Percentiles rank a stretch among this genome's conserved stretches.
Evolutionary conservation across 345 rosid genomes (phyloP).

Genomic region (Brassica cretica): DNA sequence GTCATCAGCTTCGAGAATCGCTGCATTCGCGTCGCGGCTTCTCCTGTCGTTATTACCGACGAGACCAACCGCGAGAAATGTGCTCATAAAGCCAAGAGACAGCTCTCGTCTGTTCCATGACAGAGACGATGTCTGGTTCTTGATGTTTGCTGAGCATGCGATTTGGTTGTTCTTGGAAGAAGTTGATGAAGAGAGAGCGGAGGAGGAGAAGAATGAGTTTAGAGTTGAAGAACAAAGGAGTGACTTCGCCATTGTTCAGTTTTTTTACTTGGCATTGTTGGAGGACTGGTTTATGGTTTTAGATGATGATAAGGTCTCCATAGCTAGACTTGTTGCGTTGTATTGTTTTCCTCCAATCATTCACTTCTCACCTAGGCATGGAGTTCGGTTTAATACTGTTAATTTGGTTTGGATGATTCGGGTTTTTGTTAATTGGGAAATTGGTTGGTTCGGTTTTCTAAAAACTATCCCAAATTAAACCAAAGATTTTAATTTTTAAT

Average conservation of each 20-base stretch:
- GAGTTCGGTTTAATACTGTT: background rate
- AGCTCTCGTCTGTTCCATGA: slow-evolving; percentile 53
- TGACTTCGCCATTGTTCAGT: slow-evolving; percentile 31
- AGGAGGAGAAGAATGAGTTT: slow-evolving; percentile 23
- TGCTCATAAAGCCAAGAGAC: slow-evolving; percentile 51
- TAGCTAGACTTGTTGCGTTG: background rate
- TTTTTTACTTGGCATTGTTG: background rate
- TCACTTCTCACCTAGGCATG: background rate
- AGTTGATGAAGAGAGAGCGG: slow-evolving; percentile 11
- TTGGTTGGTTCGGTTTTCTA: background rate
- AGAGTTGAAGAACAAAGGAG: slow-evolving; percentile 26
- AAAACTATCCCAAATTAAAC: background rate
- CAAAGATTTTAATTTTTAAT: background rate
- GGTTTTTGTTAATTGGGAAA: too few relatives aligned
- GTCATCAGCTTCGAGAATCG: slow-evolving; percentile 90
- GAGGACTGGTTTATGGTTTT: background rate
- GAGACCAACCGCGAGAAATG: slow-evolving; percentile 48
- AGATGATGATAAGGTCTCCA: background rate
- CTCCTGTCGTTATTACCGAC: slow-evolving; percentile 32
- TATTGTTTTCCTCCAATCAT: background rate
- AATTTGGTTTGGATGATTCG: background rate
- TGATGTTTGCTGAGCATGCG: slow-evolving; percentile 40
- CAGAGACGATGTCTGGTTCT: slow-evolving; percentile 39
- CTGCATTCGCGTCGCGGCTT: slow-evolving; percentile 56
- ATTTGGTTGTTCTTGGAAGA: slow-evolving; percentile 24